Evolutionary conservation across 2,329 filamentous ascomycete genomes (phyloP), one percentile per base, ranked within the genome.

Genomic region (Aureobasidium sp.): DNA sequence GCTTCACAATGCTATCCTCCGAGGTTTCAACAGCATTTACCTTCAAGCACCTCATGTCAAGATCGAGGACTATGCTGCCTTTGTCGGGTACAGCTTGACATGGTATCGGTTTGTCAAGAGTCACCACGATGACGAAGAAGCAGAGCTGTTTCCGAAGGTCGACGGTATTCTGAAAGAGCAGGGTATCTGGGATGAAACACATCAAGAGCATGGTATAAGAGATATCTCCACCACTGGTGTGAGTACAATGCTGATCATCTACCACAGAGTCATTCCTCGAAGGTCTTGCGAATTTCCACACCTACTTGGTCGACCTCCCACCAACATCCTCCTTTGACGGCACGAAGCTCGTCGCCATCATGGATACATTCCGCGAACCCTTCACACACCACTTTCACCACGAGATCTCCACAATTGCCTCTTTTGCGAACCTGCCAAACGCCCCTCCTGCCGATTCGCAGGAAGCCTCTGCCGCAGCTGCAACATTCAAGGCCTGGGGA

Each of bases 11-110:
- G 66, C 71, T 0, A 71, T 75, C 40, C 64, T 76, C 7, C 67
- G 74, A 37, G 72, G 72, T 38, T 74, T 72, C 64, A 76, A 75
- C 64, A 70, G 70, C 17, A 74, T 75, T 27, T 75, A 74, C 59
- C 66, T 70, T 0, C 74, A 76, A 67, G 71, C 72, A 0, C 70
- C 69, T 0, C 62, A 70, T 59, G 61, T 74, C 8, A 65, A 63
- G 47, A n/a, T 37, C 6, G 43, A 42, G 10, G 57, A 59, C 25
- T 43, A 40, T 23, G 17, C 33, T 25, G 45, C 47, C 35, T 59
- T 59, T 27, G 15, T 59, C 11, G 57, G 45, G 10, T 59, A 59
- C n/a, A 59, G 57, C 13, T 25, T 59, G 2, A 31, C 45, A 4
- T 59, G 57, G 57, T 50, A 51, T 46, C 43, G 35, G 5, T 49